Base-by-base conservation (phyloP, 2,329 filamentous ascomycete species). In the Neonectria hederae region DNA sequence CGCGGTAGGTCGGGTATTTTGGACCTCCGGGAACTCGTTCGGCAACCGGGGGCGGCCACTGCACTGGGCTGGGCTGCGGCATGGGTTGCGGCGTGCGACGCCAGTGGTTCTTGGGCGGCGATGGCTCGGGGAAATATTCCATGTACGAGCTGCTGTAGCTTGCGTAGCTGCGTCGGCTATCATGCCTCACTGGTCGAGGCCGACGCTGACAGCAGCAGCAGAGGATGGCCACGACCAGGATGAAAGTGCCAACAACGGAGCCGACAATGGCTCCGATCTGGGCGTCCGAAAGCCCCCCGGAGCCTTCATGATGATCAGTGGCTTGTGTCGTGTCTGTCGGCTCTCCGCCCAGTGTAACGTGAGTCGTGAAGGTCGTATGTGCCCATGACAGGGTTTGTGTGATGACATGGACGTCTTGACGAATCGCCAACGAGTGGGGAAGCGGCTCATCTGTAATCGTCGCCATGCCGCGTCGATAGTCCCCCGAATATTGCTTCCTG, bases 261-360 rank as follows among this genome's bases (percentile, higher is more conserved):
- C 81, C 81, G 2, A 81, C 69, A 19, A 83, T 79, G 42, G 77
- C 81, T 5, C 80, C 81, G 30, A 83, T 75, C 53, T 82, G 74
- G n/a, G 69, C 74, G 26, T 76, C 70, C 0, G 74, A 77, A 4
- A 82, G 74, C 9, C 72, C 75, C 7, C 61, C 66, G 10, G 59
- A 48, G 26, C 62, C 65, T 17, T 59, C 49, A 19, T 68, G 71
- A 13, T 68, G 49, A 57, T 63, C 60, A 11, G 45, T 30, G 9
- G 22, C 22, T 38, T 51, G 54, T 7, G 64, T 63, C 26, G 57
- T 55, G 43, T 60, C 54, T 13, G 64, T 59, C 19, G 65, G 28
- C 59, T 24, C 52, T 19, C 51, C 59, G 17, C 75, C 57, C 66
- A 75, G 58, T 9, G 78, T 79, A 65, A 81, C 75, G 55, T 74